Evolutionary conservation across 768 basidiomycete species (phyloP), one percentile per base, ranked within the genome.

Genomic region (Calocybe gangraenosa): DNA sequence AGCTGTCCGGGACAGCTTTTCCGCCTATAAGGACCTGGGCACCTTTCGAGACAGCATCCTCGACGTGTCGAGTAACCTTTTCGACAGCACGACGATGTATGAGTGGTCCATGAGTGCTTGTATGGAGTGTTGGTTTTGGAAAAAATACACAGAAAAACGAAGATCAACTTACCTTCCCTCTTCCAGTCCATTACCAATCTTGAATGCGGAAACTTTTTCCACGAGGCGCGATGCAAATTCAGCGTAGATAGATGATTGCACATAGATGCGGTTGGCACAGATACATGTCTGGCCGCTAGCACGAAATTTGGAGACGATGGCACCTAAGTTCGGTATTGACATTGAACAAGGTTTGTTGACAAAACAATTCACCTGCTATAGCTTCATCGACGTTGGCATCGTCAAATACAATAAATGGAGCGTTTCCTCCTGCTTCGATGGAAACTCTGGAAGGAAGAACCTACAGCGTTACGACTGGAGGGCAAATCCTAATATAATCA

Each of bases 381-480:
- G 96, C 96, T 46, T 85, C 82, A 39, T 92, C 89, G 41, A 99
- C 76, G 60, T 98, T 84, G 0, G 93, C 95, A 58, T 98, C 96
- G 51, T 92, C 88, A 61, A 99, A 98, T 6, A 99, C 88, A 54
- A 98, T 96, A 65, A 99, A 93, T 0, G 95, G 88, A 0, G 94
- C 82, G 54, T 98, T 98, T 21, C 96, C 95, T 11, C 93, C 92
- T 21, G 92, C 88, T 66, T 95, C 92, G 30, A 92, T 65, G 1
- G 91, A 91, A 71, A 73, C 63, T 48, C 70, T 74, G 42, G n/a
- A 52, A 34, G 14, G 40, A 22, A n/a, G 14, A 28, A 18, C 31
- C n/a, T 46, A 19, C 15, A 42, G 46, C 28, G 35, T 31, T n/a
- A n/a, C n/a, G n/a, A n/a, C n/a, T 47, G 11, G 37, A 40, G 22